Conservation (phyloP, 148 eudicot species). For the Silene conica region DNA sequence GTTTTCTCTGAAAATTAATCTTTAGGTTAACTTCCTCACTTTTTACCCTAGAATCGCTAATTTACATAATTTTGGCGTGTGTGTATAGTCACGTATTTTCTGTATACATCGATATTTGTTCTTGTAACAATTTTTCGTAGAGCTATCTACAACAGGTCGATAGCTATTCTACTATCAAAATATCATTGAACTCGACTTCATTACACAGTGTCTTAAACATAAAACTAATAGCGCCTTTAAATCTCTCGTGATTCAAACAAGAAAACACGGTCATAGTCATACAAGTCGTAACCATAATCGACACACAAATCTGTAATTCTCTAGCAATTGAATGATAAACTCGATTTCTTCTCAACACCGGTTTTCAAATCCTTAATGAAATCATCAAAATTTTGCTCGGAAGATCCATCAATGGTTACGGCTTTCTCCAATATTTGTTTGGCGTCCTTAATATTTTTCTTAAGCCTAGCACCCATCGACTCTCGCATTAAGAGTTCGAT, state of each 20-base stretch:
- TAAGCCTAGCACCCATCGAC: constrained; percentile 8
- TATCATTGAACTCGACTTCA: background rate
- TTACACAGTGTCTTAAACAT: background rate
- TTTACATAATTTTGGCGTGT: constrained; percentile 5
- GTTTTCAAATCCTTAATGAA: constrained; percentile 18
- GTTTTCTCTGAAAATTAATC: constrained; percentile 8
- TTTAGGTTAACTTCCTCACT: constrained; percentile 7
- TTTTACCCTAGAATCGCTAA: constrained; percentile 7
- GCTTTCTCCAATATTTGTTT: constrained; percentile 18
- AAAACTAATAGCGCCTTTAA: background rate
- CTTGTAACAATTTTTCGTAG: too few species aligned
- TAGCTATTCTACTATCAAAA: background rate
- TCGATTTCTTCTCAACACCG: constrained; percentile 1
- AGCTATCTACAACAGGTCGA: too few species aligned
- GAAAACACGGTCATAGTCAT: background rate
- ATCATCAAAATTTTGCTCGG: constrained; percentile 17
- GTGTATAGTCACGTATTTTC: constrained; percentile 14
- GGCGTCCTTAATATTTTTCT: constrained; percentile 12
- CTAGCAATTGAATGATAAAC: background rate
- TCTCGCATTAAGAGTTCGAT: constrained; percentile 10
- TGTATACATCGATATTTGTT: background rate
- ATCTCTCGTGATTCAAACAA: background rate
- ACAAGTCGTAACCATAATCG: background rate
- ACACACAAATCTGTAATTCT: background rate
- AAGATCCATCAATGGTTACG: constrained; percentile 15